phyloP scores from a whole-genome alignment of 2,329 filamentous ascomycete species.

The Penicillium sp. region DNA sequence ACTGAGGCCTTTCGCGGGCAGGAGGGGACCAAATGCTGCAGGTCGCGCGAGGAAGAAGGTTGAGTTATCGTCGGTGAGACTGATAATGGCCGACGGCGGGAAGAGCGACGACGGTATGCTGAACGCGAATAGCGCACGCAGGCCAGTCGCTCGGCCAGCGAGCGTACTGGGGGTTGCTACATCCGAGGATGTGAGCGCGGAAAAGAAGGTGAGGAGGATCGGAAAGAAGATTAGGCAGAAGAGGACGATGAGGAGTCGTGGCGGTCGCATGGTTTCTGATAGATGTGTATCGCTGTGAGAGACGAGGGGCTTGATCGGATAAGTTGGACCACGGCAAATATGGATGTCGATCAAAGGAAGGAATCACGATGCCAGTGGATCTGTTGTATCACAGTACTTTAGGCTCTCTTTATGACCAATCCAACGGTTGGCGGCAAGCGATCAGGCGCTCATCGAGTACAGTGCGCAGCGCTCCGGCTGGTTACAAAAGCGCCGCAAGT shows the following conservation, averaged over 20 bases:
- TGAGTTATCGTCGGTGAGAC: constrained; percentile 94
- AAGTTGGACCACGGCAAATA: not conserved
- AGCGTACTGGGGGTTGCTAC: constrained; percentile 40
- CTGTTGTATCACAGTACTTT: constrained; percentile 22
- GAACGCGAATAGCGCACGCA: constrained; percentile 68
- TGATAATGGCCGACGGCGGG: constrained; percentile 92
- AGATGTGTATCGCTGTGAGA: constrained; percentile 1
- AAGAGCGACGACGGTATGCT: constrained; percentile 83
- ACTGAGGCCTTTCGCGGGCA: constrained; percentile 76
- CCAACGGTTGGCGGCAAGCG: constrained; percentile 32
- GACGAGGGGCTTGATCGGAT: not conserved
- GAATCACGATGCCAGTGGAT: constrained; percentile 15
- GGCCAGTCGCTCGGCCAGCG: constrained; percentile 46
- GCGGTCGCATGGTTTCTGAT: constrained; percentile 47
- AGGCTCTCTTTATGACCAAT: constrained; percentile 33
- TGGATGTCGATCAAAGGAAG: constrained; percentile 11
- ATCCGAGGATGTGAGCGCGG: constrained; percentile 44
- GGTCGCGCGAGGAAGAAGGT: constrained; percentile 94
- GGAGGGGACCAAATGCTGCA: constrained; percentile 83
- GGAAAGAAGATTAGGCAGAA: constrained; percentile 52
- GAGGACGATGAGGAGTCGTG: constrained; percentile 49
- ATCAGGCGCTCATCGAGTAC: constrained; percentile 37
- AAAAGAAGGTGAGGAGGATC: constrained; percentile 51
- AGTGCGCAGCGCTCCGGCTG: constrained; percentile 24
- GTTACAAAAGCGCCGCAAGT: constrained; percentile 9